These are phyloP conservation scores for Pezizomycotina sp. DNA, from an alignment of 2,329 filamentous ascomycete genomes.

Conservation along the genomic window DNA sequence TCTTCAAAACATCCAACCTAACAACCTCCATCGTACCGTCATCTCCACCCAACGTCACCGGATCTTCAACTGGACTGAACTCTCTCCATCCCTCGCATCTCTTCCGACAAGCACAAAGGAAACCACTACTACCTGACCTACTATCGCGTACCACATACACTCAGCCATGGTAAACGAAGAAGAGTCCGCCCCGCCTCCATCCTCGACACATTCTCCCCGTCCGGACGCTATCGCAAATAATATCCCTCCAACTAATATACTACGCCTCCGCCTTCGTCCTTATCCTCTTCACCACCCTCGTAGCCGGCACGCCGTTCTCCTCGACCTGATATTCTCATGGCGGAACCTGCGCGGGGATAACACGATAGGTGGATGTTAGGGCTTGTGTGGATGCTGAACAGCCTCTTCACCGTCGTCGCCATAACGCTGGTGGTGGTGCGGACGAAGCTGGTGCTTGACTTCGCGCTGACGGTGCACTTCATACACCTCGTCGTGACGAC, in stretches of 20 bases:
- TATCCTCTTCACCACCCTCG: constrained; percentile 42
- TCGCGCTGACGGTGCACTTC: constrained; percentile 74
- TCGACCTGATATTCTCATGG: constrained; percentile 41
- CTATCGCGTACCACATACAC: no score
- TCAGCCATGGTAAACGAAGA: constrained; percentile 41
- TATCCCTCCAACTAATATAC: constrained; percentile 40
- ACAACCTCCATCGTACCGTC: no score
- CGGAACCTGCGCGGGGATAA: constrained; percentile 43
- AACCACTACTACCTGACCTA: no score
- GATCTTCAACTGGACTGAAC: no score
- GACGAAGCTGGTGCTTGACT: constrained; percentile 88
- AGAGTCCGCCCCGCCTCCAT: constrained; percentile 42
- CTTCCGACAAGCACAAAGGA: no score
- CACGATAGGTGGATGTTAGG: constrained; percentile 45
- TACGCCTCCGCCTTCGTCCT: constrained; percentile 38
- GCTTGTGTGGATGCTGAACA: constrained; percentile 42
- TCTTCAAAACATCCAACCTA: no score
- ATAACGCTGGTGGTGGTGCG: constrained; percentile 71
- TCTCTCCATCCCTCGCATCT: no score
- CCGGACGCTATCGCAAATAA: constrained; percentile 44
- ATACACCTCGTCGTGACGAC: constrained; percentile 63
- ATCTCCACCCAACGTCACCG: no score
- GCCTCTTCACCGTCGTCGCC: constrained; percentile 51
- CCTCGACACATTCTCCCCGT: constrained; percentile 44
- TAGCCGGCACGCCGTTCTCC: constrained; percentile 40